Evolutionary conservation across 139 green algal species (phyloP), one percentile per base, ranked within the genome.

Genomic region (Micromonas pusilla): DNA sequence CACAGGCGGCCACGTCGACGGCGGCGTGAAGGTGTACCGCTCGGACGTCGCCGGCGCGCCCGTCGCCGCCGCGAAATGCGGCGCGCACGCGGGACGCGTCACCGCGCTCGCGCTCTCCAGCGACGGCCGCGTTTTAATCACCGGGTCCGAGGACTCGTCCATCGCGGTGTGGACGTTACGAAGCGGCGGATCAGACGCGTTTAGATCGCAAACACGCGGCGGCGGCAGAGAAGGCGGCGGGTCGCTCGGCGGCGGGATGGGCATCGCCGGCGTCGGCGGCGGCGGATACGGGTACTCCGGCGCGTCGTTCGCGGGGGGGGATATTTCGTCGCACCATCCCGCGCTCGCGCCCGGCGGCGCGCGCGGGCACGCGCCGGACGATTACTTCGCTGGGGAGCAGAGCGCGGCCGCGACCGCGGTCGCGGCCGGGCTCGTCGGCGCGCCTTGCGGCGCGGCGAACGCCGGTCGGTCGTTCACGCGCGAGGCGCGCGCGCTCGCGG

Each of bases 161-260:
- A 13, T 75, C 25, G 37, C 26, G 1, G n/a, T 75, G n/a, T 75
- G 68, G 68, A 57, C 45, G 9, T 57, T 57, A 57, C 45, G 45
- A 23, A n/a, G n/a, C n/a, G n/a, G n/a, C n/a, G n/a, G n/a, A n/a
- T n/a, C n/a, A n/a, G n/a, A n/a, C n/a, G n/a, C n/a, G n/a, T n/a
- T n/a, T n/a, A n/a, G n/a, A n/a, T n/a, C n/a, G n/a, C n/a, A n/a
- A n/a, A n/a, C n/a, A n/a, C n/a, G n/a, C n/a, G n/a, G n/a, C n/a
- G n/a, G n/a, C n/a, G n/a, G n/a, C n/a, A n/a, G n/a, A n/a, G 45
- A 16, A 16, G 45, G 45, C 16, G 9, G 45, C 9, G 45, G 45
- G 45, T 16, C 45, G 9, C 9, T 57, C 45, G 45, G 45, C 9
- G 45, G 9, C 45, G 45, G 45, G 45, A 16, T 57, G 16, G 9